Evolutionary conservation across 2,329 filamentous ascomycete species (phyloP).

Genomic region (Chalaropsis ovoidea): DNA sequence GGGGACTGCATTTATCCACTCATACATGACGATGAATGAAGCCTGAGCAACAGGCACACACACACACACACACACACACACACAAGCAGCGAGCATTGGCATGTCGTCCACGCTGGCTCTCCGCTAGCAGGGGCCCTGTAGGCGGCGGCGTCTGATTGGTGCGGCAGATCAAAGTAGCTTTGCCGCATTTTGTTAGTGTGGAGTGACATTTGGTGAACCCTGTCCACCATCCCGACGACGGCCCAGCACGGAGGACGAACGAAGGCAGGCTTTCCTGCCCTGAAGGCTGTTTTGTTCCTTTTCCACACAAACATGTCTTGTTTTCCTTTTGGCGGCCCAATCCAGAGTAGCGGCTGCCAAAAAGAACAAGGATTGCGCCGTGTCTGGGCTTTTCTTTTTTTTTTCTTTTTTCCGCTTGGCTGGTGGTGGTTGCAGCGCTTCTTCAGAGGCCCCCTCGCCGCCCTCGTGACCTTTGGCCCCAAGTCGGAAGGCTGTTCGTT

Average conservation of each 20-base stretch:
- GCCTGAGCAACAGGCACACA: too few relatives aligned
- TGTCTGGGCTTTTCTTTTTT: background rate
- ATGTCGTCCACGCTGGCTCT: background rate
- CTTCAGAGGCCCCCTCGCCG: background rate
- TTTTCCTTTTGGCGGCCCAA: slow-evolving; percentile 11
- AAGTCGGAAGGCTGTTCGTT: background rate
- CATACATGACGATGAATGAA: background rate
- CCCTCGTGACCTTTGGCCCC: background rate
- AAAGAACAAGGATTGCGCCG: background rate
- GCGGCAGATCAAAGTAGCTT: slow-evolving; percentile 16
- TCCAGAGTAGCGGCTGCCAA: background rate
- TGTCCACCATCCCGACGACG: background rate
- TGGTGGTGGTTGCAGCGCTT: background rate
- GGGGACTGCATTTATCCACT: too few relatives aligned
- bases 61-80: too few relatives aligned
- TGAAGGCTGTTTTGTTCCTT: too few relatives aligned
- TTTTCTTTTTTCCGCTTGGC: too few relatives aligned
- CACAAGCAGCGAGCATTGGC: too few relatives aligned
- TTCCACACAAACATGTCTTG: background rate
- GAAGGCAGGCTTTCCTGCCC: background rate
- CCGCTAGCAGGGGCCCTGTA: background rate
- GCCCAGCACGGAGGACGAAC: background rate
- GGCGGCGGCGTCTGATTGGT: slow-evolving; percentile 21
- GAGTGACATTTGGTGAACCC: slow-evolving; percentile 7
- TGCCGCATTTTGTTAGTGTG: slow-evolving; percentile 2